phyloP scores from a whole-genome alignment of 306 rosid genomes.

The Cucumis hystrix region DNA sequence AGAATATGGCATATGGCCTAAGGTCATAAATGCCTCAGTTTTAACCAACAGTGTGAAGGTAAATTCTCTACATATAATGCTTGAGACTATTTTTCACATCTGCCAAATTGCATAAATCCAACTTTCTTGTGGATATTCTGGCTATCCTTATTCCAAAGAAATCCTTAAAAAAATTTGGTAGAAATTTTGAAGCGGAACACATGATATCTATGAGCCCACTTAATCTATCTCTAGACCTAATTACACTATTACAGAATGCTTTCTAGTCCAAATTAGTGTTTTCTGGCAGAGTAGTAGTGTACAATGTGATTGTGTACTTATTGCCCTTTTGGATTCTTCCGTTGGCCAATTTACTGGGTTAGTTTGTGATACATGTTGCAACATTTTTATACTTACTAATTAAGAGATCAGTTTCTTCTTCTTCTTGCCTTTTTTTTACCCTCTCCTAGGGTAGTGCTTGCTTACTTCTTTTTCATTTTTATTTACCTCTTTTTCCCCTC shows the following conservation, averaged over 20 bases:
- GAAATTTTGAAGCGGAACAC: neutral
- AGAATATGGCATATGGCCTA: constrained; percentile 72
- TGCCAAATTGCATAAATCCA: neutral
- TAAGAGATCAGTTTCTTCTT: neutral
- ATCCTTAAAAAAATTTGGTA: neutral
- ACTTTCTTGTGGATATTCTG: neutral
- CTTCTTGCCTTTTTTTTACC: no score
- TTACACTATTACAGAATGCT: neutral
- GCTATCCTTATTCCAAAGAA: neutral
- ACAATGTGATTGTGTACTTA: neutral
- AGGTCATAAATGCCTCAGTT: constrained; percentile 69
- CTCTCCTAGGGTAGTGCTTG: neutral
- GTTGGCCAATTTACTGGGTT: neutral
- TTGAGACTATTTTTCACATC: neutral
- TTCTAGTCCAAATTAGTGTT: neutral
- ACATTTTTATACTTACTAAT: neutral
- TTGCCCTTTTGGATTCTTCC: neutral
- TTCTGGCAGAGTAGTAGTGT: neutral
- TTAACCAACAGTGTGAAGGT: constrained; percentile 71
- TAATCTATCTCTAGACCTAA: neutral
- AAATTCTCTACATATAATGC: constrained; percentile 8
- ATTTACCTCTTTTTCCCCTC: constrained; percentile 8
- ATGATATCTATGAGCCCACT: neutral
- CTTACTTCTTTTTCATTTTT: neutral
- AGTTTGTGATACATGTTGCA: neutral